Percentiles rank a stretch among this genome's conserved stretches.
Evolutionary conservation across 1,284 basidiomycete species (phyloP).

Genomic region (Mycena citricolor): DNA sequence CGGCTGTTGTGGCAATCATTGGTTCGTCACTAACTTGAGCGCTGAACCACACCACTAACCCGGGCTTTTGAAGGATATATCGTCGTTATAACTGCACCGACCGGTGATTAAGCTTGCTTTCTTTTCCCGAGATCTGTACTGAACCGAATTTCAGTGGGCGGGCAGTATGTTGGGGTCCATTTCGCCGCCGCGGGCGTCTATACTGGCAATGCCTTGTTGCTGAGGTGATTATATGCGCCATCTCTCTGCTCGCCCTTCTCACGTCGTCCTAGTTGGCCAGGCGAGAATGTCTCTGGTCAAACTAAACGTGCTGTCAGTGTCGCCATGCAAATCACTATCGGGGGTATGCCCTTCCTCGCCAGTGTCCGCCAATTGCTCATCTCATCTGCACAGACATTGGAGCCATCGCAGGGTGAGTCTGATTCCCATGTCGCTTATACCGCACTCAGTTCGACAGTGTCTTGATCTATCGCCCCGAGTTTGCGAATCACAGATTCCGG

Average conservation of each 20-base stretch:
- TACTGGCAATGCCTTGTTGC: conserved; percentile 56
- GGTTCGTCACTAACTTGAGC: conserved; percentile 35
- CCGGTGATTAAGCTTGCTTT: conserved; percentile 35
- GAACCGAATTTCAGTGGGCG: conserved; percentile 37
- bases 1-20: conserved; percentile 52
- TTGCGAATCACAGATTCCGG: conserved; percentile 49
- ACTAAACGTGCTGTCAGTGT: conserved; percentile 67
- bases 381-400: too few species aligned
- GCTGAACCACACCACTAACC: neutral
- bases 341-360: too few species aligned
- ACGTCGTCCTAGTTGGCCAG: conserved; percentile 58
- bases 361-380: too few species aligned
- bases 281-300: conserved; percentile 72
- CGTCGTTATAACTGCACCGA: conserved; percentile 53
- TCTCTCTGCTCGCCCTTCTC: neutral
- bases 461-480: conserved; percentile 52
- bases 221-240: conserved; percentile 36
- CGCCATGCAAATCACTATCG: conserved; percentile 68
- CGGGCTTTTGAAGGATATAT: conserved; percentile 51
- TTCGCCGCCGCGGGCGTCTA: conserved; percentile 62
- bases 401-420: conserved; percentile 50
- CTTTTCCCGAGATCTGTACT: conserved; percentile 6
- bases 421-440: neutral
- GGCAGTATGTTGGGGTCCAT: conserved; percentile 63
- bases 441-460: conserved; percentile 31